Percentiles rank a stretch among this genome's conserved stretches.
These are phyloP conservation scores for Trifolium repens DNA, from an alignment of 306 rosid genomes.

Conservation along the genomic window DNA sequence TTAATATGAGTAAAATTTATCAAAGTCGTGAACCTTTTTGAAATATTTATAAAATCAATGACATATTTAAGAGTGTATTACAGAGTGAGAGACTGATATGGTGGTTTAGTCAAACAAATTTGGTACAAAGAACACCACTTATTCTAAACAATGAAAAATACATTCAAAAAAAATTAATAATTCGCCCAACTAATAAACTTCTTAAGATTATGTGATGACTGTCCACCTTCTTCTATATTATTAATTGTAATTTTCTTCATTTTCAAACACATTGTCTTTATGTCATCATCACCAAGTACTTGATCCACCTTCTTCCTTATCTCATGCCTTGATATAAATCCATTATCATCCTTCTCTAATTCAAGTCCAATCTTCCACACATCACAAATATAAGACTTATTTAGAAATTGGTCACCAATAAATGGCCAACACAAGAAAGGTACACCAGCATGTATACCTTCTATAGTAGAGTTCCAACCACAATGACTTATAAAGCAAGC, in stretches of 20 bases:
- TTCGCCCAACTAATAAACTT: slow-evolving; percentile 27
- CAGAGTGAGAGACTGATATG: too few species aligned
- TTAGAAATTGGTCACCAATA: background rate
- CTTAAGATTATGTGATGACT: slow-evolving; percentile 17
- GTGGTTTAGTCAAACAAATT: too few species aligned
- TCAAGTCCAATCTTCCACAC: slow-evolving; percentile 44
- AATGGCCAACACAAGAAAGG: slow-evolving; percentile 54
- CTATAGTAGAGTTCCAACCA: slow-evolving; percentile 59
- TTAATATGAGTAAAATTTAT: too few species aligned
- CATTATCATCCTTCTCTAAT: slow-evolving; percentile 37
- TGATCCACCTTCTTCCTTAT: slow-evolving; percentile 39
- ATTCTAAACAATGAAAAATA: background rate
- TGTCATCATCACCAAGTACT: slow-evolving; percentile 18
- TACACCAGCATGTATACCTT: slow-evolving; percentile 45
- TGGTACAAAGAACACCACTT: background rate
- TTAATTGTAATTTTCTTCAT: background rate
- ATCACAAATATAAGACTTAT: slow-evolving; percentile 39
- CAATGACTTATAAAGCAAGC: slow-evolving; percentile 62
- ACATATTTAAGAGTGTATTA: too few species aligned
- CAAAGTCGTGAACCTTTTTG: too few species aligned
- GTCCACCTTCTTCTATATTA: slow-evolving; percentile 32
- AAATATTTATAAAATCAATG: too few species aligned
- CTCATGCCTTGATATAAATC: slow-evolving; percentile 31
- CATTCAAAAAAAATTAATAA: background rate
- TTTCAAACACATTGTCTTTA: slow-evolving; percentile 32